Evolutionary conservation across 305 asterid genomes (phyloP).

Genomic region (Petunia hybrid): DNA sequence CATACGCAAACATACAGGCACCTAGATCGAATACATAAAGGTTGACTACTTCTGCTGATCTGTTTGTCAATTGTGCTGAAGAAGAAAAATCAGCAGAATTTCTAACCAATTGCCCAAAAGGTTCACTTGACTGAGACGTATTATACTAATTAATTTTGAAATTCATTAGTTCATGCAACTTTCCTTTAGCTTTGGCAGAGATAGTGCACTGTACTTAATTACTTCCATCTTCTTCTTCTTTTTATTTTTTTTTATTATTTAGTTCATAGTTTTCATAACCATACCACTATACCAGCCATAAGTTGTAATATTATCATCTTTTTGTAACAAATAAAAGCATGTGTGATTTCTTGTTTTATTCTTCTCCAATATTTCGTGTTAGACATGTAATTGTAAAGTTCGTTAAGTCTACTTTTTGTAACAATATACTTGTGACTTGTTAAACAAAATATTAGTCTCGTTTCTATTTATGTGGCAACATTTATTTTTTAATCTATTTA

Average conservation of each 20-base stretch:
- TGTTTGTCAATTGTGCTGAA: constrained; percentile 13
- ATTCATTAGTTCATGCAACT: neutral
- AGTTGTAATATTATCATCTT: too few species aligned
- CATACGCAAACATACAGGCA: neutral
- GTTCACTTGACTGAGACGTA: neutral
- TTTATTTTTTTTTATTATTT: too few species aligned
- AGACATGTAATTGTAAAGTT: too few species aligned
- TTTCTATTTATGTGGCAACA: too few species aligned
- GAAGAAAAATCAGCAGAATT: neutral
- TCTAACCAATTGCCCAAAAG: neutral
- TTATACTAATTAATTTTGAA: neutral
- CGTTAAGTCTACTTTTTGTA: too few species aligned
- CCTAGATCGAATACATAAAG: neutral
- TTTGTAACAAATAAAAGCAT: too few species aligned
- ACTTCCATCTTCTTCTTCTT: too few species aligned
- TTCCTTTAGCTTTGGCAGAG: neutral
- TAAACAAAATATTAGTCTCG: too few species aligned
- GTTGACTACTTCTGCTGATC: constrained; percentile 8
- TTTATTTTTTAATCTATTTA: too few species aligned
- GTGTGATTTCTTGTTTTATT: too few species aligned
- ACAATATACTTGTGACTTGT: too few species aligned
- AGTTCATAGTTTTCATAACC: neutral
- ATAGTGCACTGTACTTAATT: constrained; percentile 1
- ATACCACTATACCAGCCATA: neutral
- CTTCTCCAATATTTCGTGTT: too few species aligned